Evolutionary conservation across 192 early-diverging fungal genomes (phyloP).

Genomic region (Phycomyces blakesleeanus): DNA sequence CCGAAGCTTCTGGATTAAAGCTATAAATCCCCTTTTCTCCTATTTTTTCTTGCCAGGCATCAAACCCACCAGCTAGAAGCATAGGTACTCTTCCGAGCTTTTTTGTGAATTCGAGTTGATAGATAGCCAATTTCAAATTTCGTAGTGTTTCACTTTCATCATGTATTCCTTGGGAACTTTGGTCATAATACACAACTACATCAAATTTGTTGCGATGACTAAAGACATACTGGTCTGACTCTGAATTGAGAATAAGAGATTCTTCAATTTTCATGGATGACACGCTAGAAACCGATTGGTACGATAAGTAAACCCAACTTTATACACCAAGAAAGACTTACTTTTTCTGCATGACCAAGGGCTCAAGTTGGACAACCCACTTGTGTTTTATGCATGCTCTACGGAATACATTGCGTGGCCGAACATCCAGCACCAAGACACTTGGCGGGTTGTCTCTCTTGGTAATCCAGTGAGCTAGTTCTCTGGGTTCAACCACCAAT

Average conservation of each 20-base stretch:
- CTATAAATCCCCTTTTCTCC: slow-evolving; percentile 44
- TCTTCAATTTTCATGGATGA: slow-evolving; percentile 50
- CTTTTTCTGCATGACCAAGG: slow-evolving; percentile 52
- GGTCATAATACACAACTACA: slow-evolving; percentile 70
- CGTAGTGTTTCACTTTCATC: slow-evolving; percentile 30
- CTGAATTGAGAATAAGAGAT: slow-evolving; percentile 53
- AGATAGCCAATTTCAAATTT: slow-evolving; percentile 57
- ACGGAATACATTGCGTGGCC: slow-evolving; percentile 63
- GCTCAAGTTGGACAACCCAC: slow-evolving; percentile 73
- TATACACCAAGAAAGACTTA: slow-evolving; percentile 38
- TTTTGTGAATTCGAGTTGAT: slow-evolving; percentile 55
- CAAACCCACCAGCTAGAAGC: slow-evolving; percentile 77
- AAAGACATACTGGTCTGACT: slow-evolving; percentile 65
- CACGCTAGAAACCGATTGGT: slow-evolving; percentile 29
- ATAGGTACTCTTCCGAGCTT: slow-evolving; percentile 54
- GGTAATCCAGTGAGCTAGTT: slow-evolving; percentile 35
- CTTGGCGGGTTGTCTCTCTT: slow-evolving; percentile 35
- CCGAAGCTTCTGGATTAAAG: not conserved
- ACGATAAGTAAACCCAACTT: too few relatives aligned
- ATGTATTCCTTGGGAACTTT: slow-evolving; percentile 42
- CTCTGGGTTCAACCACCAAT: slow-evolving; percentile 36
- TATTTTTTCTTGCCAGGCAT: slow-evolving; percentile 62
- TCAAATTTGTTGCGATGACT: slow-evolving; percentile 60
- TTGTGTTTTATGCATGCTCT: slow-evolving; percentile 66
- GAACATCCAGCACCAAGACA: slow-evolving; percentile 73